A percentile compares a stretch with the other conserved stretches of the same genome.
phyloP scores from a whole-genome alignment of 2,329 filamentous ascomycete species.

The Trichoderma afroharzianum region DNA sequence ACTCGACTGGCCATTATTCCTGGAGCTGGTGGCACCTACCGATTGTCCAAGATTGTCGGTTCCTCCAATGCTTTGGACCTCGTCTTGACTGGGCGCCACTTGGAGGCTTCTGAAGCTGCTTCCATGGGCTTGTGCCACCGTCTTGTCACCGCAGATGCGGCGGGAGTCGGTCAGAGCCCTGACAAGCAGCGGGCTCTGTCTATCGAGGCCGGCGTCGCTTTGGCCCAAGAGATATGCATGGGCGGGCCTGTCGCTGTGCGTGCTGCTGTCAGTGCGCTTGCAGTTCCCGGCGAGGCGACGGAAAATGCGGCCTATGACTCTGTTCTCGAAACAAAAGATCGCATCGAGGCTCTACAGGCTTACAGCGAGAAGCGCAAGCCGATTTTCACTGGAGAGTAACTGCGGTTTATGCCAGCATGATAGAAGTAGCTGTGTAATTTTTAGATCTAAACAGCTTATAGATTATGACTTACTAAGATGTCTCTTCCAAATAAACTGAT shows the following conservation, averaged over 20 bases:
- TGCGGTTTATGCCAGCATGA: no score
- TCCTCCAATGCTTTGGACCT: not conserved
- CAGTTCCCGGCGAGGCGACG: slow-evolving; percentile 23
- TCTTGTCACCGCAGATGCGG: not conserved
- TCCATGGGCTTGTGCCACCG: not conserved
- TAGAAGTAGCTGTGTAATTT: not conserved
- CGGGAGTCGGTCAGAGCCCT: not conserved
- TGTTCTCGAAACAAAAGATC: not conserved
- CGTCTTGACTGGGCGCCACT: not conserved
- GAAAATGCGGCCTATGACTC: not conserved
- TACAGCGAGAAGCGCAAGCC: not conserved
- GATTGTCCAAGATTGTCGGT: not conserved
- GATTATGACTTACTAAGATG: not conserved
- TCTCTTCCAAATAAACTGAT: not conserved
- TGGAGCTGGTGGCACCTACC: not conserved
- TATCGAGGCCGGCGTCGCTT: not conserved
- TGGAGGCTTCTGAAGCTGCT: not conserved
- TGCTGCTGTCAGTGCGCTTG: slow-evolving; percentile 74
- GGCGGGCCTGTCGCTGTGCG: slow-evolving; percentile 77
- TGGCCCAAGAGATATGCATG: slow-evolving; percentile 65
- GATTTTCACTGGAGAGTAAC: no score
- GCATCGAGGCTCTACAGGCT: not conserved
- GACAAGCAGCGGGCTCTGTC: not conserved
- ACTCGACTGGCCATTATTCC: not conserved
- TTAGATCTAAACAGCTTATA: not conserved